A percentile compares a stretch with the other conserved stretches of the same genome.
These are phyloP conservation scores for Thermomyces lanuginosus DNA, from an alignment of 2,329 filamentous ascomycete genomes.

Conservation along the genomic window DNA sequence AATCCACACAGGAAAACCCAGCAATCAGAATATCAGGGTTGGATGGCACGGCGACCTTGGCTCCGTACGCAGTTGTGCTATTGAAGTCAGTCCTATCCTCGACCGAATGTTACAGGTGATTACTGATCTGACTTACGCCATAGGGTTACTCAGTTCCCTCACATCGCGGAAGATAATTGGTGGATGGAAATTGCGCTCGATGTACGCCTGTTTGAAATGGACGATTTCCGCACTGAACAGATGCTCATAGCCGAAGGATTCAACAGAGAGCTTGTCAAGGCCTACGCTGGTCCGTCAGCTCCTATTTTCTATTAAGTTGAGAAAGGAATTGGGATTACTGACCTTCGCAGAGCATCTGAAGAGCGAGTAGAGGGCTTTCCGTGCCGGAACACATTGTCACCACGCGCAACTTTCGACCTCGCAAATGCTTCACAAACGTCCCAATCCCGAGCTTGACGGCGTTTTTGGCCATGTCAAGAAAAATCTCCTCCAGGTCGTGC, in stretches of 20 bases:
- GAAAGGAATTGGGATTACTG: conserved; percentile 8
- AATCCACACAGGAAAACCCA: conserved; percentile 62
- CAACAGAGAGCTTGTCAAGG: conserved; percentile 13
- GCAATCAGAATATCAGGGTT: conserved; percentile 50
- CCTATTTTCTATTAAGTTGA: not conserved
- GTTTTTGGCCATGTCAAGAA: conserved; percentile 31
- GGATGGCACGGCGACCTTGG: conserved; percentile 38
- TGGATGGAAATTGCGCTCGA: conserved; percentile 42
- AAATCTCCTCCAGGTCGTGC: conserved; percentile 32
- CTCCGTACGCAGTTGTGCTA: conserved; percentile 52
- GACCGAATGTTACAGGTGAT: conserved; percentile 4
- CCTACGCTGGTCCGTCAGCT: no score
- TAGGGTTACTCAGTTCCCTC: conserved; percentile 34
- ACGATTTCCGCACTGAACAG: conserved; percentile 49
- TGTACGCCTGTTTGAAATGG: conserved; percentile 47
- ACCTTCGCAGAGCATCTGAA: conserved; percentile 40
- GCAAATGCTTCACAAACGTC: conserved; percentile 19
- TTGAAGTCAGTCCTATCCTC: no score
- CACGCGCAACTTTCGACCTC: conserved; percentile 33
- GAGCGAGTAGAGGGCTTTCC: conserved; percentile 53
- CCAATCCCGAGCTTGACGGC: conserved; percentile 22
- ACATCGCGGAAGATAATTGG: conserved; percentile 43
- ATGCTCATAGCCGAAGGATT: conserved; percentile 35
- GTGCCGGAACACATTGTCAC: conserved; percentile 68
- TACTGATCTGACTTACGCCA: conserved; percentile 30